Evolutionary conservation across 106 monocot species (phyloP), one percentile per base, ranked within the genome.

Genomic region (Xerophyta viscosa): DNA sequence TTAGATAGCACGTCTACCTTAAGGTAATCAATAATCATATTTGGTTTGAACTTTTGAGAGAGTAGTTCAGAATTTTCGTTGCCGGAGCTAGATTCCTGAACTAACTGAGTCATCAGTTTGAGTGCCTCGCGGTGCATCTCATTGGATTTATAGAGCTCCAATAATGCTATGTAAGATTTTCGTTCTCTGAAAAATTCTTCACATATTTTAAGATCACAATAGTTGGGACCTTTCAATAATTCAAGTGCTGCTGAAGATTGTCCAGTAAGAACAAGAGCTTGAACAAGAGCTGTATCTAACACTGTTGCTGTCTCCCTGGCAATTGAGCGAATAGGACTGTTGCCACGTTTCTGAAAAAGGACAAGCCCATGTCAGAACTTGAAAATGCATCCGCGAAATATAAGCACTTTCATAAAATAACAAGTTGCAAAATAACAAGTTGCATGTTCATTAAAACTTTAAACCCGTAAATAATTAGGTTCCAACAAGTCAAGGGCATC

Each of bases 11-110:
- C 58, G 6, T 11, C 27, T 74, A 99, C 98, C 90, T 80, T 86
- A 21, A 99, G 90, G 83, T 99, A 99, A 31, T 90, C 80, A 72
- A 99, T 72, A 56, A 99, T 90, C 86, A 90, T 83, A 23, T 74
- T 54, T 46, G 98, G 90, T 52, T 54, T 73, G 59, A 90, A 90
- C 33, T 82, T 86, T 52, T 72, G 68, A 58, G 61, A 45, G 29
- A 68, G n/a, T n/a, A n/a, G 58, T 20, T 74, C 74, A 43, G 68
- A 62, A 64, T 59, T 66, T 48, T 37, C 6, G n/a, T 28, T 6
- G 36, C 48, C 56, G 31, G 78, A 70, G 54, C 63, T 72, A 49
- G 89, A 85, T 59, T 86, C 86, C 42, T 99, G 72, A 64, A 90
- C 70, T 55, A 99, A 60, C 31, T 69, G 71, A 74, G 73, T 71